Base-by-base conservation (phyloP, 169 alveolate species). In the Plasmodium malariae region DNA sequence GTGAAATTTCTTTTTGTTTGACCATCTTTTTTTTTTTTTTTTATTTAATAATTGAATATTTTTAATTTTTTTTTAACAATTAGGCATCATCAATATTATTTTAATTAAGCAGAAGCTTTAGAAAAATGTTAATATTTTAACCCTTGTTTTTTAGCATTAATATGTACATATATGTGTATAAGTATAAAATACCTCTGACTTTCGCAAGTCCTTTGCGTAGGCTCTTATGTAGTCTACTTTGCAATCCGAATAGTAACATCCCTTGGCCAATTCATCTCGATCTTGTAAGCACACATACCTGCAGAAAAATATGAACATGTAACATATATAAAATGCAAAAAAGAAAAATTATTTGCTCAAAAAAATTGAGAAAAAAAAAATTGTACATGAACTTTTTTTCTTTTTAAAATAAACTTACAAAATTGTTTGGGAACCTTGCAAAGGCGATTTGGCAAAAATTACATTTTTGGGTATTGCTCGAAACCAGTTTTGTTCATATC, bases 341-440 rank as follows among this genome's bases (percentile, higher is more conserved):
- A 0, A 45, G 51, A 12, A 4, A 24, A 49, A 21, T 17, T 26
- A 12, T 7, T 12, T 3, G 43, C 28, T 19, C 12, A 19, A 59
- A 67, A 67, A 19, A 36, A 3, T 14, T n/a, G 21, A 19, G 1
- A 74, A 21, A 60, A 21, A 60, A 11, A 26, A 32, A 11, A 11
- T 3, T 26, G 26, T 54, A 45, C n/a, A 3, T 45, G 55, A 65
- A 5, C 14, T 26, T 45, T 55, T 7, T 60, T 21, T 34, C 45
- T 55, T 55, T 49, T 21, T 45, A 55, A 74, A 37, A 26, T 11
- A 65, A 49, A 40, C 83, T 65, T 67, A 80, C 90, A 80, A 34
- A 34, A 80, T 80, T n/a, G 78, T 80, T 55, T 80, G 90, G n/a
- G 90, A 63, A 37, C 90, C 90, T 36, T 80, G 85, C 30, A 80